Conservation (phyloP, 2,329 filamentous ascomycete species). For the Microdochium bolleyi region DNA sequence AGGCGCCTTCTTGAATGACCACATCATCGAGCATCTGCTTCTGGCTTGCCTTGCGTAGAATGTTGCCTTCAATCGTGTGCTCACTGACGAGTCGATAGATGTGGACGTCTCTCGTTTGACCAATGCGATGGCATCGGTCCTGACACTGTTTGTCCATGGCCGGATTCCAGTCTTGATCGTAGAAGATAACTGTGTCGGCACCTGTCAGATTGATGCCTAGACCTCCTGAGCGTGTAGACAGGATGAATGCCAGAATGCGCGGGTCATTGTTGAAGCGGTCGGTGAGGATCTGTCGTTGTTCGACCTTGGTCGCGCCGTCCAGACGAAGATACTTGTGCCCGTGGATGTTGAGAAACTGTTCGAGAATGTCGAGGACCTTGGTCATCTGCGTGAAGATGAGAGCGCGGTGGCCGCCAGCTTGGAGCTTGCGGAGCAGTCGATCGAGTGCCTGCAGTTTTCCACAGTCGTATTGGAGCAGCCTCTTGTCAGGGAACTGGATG, state of each 20-base stretch:
- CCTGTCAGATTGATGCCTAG: conserved; percentile 95
- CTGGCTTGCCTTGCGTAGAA: conserved; percentile 90
- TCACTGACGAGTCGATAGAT: conserved; percentile 93
- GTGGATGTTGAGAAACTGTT: conserved; percentile 96
- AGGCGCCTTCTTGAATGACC: conserved; percentile 95
- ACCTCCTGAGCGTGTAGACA: conserved; percentile 89
- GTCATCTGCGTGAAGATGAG: conserved; percentile 99
- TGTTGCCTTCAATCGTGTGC: conserved; percentile 96
- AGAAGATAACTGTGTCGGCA: conserved; percentile 97
- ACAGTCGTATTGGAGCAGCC: conserved; percentile 95
- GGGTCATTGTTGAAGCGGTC: conserved; percentile 95
- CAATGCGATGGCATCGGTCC: conserved; percentile 93
- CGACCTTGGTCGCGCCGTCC: conserved; percentile 93
- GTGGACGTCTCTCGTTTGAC: conserved; percentile 93
- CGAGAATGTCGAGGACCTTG: conserved; percentile 92
- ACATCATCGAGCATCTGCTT: conserved; percentile 98
- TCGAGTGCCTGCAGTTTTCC: conserved; percentile 92
- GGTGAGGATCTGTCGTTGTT: conserved; percentile 89
- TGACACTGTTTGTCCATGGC: conserved; percentile 99
- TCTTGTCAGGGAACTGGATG: conserved; percentile 94
- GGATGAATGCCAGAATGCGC: conserved; percentile 88
- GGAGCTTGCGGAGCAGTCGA: conserved; percentile 74
- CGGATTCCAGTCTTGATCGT: conserved; percentile 98
- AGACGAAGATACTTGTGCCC: conserved; percentile 94
- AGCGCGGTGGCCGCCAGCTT: conserved; percentile 84